Percentiles rank a stretch among this genome's conserved stretches.
These are phyloP conservation scores for Kluyveromyces lactis DNA, from an alignment of 805 yeast genomes.

Conservation along the genomic window DNA sequence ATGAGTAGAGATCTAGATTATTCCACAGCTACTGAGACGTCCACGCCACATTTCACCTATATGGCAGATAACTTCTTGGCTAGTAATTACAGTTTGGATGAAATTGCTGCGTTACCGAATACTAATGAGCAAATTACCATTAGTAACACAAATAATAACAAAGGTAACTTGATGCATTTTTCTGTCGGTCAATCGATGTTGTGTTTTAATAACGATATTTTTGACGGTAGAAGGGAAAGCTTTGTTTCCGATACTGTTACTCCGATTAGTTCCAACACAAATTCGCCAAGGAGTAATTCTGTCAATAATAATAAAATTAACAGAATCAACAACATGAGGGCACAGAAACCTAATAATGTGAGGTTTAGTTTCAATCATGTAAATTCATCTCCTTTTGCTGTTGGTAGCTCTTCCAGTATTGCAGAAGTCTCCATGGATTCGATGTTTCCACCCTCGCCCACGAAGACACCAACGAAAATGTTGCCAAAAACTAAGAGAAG, in stretches of 20 bases:
- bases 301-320: neutral
- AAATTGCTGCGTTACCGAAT: too few relatives aligned
- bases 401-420: neutral
- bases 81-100: neutral
- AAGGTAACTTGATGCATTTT: neutral
- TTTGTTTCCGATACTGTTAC: conserved; percentile 2
- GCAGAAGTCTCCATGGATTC: neutral
- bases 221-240: neutral
- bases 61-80: neutral
- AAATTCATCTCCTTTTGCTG: neutral
- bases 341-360: neutral
- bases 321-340: neutral
- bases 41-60: conserved; percentile 1
- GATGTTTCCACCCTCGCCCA: neutral
- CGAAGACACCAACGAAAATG: neutral
- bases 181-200: neutral
- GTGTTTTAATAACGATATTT: neutral
- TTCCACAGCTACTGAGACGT: neutral
- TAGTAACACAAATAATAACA: neutral
- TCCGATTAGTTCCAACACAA: conserved; percentile 1
- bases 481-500: neutral
- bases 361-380: neutral
- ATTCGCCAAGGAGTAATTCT: neutral
- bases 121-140: neutral
- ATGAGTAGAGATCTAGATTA: neutral